phyloP scores from a whole-genome alignment of 106 monocot genomes.

The Phalaenopsis aphrodite region DNA sequence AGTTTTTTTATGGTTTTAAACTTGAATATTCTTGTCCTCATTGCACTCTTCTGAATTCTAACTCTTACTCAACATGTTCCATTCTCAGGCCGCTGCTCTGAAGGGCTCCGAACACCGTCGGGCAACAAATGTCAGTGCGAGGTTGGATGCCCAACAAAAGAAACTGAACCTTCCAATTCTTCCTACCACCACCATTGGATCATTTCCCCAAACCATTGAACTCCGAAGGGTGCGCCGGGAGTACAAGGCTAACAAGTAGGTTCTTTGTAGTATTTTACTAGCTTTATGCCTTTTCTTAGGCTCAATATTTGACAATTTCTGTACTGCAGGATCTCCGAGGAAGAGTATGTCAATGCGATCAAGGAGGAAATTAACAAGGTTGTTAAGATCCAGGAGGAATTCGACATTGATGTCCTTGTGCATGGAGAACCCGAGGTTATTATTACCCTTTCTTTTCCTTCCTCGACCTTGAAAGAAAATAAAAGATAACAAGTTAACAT shows the following conservation, averaged over 20 bases:
- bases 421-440: constrained; percentile 29
- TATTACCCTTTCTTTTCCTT: background rate
- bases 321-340: constrained; percentile 13
- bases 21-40: background rate
- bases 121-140: constrained; percentile 21
- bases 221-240: constrained; percentile 25
- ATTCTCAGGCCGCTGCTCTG: constrained; percentile 17
- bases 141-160: constrained; percentile 28
- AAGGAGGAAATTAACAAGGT: constrained; percentile 26
- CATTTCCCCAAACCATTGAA: constrained; percentile 27
- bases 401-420: constrained; percentile 26
- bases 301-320: background rate
- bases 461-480: background rate
- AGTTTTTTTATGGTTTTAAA: background rate
- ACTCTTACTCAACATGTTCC: background rate
- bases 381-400: constrained; percentile 26
- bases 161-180: constrained; percentile 26
- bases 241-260: constrained; percentile 23
- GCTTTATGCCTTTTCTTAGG: background rate
- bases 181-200: constrained; percentile 28
- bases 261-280: constrained; percentile 1
- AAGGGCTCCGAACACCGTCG: constrained; percentile 22
- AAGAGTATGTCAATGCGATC: constrained; percentile 21
- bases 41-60: background rate
- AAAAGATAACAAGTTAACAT: background rate